Conservation (phyloP, 140 eudicot genomes). For the Anethum foeniculum region DNA sequence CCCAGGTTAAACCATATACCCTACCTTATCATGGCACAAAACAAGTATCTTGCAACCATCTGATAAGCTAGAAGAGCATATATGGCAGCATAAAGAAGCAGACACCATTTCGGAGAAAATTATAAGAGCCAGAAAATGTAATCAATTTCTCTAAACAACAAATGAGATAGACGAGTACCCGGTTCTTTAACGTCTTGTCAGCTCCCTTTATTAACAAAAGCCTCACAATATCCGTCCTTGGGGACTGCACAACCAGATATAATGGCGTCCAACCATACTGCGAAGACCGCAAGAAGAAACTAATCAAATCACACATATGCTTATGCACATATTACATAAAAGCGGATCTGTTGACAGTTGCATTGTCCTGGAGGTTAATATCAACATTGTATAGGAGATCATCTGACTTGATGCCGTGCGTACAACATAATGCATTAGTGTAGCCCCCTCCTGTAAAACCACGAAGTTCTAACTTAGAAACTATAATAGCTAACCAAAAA, state of each 20-base stretch:
- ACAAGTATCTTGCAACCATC: not conserved
- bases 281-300: conserved; percentile 8
- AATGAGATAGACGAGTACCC: conserved; percentile 34
- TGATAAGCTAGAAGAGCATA: not conserved
- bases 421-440: conserved; percentile 95
- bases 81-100: not conserved
- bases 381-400: conserved; percentile 86
- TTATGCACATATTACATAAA: not conserved
- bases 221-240: conserved; percentile 83
- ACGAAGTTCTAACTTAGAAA: not conserved
- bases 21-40: not conserved
- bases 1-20: not conserved
- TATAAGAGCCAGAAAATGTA: not conserved
- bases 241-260: conserved; percentile 88
- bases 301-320: conserved; percentile 2
- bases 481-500: not conserved
- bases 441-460: conserved; percentile 81
- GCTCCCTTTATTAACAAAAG: conserved; percentile 84
- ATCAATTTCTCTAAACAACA: not conserved
- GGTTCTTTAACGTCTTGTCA: conserved; percentile 56
- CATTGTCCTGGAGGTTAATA: conserved; percentile 81
- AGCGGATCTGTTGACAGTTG: conserved; percentile 5
- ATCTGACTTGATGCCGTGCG: conserved; percentile 65
- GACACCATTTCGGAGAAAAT: not conserved
- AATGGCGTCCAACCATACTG: conserved; percentile 98